Conservation (phyloP, 176 grass and related monocot genomes). For the Oropetium thomaeum region DNA sequence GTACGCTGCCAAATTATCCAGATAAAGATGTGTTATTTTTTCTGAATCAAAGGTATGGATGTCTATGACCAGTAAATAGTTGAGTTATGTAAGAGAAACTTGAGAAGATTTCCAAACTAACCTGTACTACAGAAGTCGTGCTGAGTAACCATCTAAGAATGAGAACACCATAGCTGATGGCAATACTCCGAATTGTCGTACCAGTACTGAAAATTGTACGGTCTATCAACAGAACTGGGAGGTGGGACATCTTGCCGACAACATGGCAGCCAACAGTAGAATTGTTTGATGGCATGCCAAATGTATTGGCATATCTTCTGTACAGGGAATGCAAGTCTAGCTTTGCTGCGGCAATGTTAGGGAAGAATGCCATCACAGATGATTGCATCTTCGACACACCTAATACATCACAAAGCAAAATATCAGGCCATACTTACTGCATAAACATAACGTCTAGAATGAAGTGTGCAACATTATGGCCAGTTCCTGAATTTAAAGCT, state of each 20-base stretch:
- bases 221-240: constrained; percentile 19
- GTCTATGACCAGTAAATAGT: neutral
- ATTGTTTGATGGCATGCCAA: constrained; percentile 20
- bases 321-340: constrained; percentile 32
- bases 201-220: constrained; percentile 26
- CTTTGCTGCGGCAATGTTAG: constrained; percentile 2
- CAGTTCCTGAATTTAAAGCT: neutral
- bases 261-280: neutral
- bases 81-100: neutral
- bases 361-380: constrained; percentile 26
- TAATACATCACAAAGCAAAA: constrained; percentile 3
- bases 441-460: neutral
- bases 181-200: constrained; percentile 21
- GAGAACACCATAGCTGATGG: constrained; percentile 15
- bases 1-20: constrained; percentile 28
- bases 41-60: too few relatives aligned
- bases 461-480: neutral
- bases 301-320: constrained; percentile 24
- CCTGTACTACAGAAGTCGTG: constrained; percentile 24
- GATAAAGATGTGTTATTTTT: neutral
- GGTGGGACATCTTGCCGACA: neutral
- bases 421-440: neutral
- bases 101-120: constrained; percentile 14
- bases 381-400: constrained; percentile 22
- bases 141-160: constrained; percentile 41